These are phyloP conservation scores for Evernia prunastri DNA, from an alignment of 495 filamentous ascomycete species.

Conservation along the genomic window DNA sequence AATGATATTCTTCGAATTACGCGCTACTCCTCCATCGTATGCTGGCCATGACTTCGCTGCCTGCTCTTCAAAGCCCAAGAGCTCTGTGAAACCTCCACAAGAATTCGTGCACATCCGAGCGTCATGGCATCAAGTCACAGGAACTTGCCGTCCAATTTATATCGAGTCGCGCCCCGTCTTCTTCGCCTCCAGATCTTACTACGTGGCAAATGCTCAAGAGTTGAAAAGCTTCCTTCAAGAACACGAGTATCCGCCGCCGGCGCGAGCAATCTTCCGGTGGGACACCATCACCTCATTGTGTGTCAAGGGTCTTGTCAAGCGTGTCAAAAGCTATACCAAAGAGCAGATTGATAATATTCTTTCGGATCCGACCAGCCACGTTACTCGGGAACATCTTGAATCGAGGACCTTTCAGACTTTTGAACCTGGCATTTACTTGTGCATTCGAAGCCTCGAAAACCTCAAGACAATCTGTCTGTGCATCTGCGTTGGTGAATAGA, in stretches of 20 bases:
- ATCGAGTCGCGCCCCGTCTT: neutral
- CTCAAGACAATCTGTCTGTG: neutral
- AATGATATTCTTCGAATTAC: neutral
- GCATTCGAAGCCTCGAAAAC: neutral
- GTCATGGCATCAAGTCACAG: neutral
- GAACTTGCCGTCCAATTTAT: neutral
- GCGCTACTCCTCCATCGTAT: neutral
- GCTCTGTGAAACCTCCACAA: neutral
- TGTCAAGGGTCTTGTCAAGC: neutral
- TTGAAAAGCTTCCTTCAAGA: neutral
- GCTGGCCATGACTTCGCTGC: neutral
- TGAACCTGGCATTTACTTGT: rapidly evolving
- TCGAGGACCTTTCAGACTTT: neutral
- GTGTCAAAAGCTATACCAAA: no score
- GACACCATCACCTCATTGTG: neutral
- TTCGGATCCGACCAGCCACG: neutral
- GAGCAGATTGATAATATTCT: neutral
- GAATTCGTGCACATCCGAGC: neutral
- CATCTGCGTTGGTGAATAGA: neutral
- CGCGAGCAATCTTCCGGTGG: neutral
- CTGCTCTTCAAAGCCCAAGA: neutral
- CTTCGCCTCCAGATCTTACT: neutral
- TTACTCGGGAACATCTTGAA: neutral
- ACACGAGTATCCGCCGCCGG: neutral
- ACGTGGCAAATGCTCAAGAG: neutral